Evolutionary conservation across 106 monocot species (phyloP), one percentile per base, ranked within the genome.

Genomic region (Acanthochlamys bracteata): DNA sequence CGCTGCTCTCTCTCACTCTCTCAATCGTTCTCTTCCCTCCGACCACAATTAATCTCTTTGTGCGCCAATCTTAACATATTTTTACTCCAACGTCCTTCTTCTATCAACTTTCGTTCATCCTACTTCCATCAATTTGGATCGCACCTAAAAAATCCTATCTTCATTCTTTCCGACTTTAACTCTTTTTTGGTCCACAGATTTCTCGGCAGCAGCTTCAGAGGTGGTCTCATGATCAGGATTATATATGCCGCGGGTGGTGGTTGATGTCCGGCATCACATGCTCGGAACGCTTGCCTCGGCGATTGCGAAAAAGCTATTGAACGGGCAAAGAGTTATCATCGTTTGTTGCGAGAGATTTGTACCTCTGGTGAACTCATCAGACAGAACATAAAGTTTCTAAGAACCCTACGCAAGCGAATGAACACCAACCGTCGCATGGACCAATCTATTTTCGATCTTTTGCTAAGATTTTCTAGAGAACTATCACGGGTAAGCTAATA

Each of bases 241-340:
- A 6, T 71, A 70, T 53, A 24, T 22, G 25, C 63, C 55, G 20
- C 46, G 70, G 8, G 66, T 76, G 47, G 70, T 77, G 51, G 77
- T 77, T 24, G 77, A 77, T 41, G 71, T 70, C 51, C 67, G 66
- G 60, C 41, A 79, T 73, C 66, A 80, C 73, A 60, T 76, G 80
- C 57, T 72, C 27, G 70, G 68, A 17, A 62, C 73, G 26, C 60
- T 71, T 27, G 71, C 77, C n/a, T 77, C 66, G 40, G 64, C 71
- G 53, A 10, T 77, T 41, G 77, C 77, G 33, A 71, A 77, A 66
- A 71, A 77, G 71, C 66, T 77, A 3, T 71, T 77, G 55, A 77
- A 77, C 62, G 77, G 77, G 19, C 77, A 77, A 55, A 51, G 42
- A 24, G 61, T 77, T 10, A 53, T 67, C 17, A 54, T 77, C 10